phyloP scores from a whole-genome alignment of 1,139 yeast species.

The Blastobotrys capitulatus region DNA sequence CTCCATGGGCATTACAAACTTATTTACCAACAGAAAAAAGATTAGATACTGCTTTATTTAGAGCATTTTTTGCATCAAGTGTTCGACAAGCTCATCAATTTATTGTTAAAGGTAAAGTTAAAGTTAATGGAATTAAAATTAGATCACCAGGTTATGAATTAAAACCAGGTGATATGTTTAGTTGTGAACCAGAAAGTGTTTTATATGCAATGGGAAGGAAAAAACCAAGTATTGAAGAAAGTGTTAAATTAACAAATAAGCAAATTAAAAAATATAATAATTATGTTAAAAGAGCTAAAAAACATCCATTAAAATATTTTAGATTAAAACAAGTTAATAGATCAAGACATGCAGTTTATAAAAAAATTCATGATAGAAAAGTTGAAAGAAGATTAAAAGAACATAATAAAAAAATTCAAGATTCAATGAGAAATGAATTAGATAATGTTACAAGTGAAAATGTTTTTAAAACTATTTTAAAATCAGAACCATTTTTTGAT shows the following conservation, averaged over 20 bases:
- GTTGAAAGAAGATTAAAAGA: conserved; percentile 13
- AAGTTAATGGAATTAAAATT: conserved; percentile 73
- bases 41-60: conserved; percentile 81
- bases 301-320: conserved; percentile 57
- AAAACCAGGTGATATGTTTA: conserved; percentile 79
- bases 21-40: conserved; percentile 84
- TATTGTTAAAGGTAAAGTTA: conserved; percentile 74
- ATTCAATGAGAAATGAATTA: conserved; percentile 32
- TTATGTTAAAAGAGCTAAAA: conserved; percentile 54
- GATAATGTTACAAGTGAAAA: conserved; percentile 31
- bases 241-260: conserved; percentile 60
- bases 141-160: conserved; percentile 77
- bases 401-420: conserved; percentile 31
- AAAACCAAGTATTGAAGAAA: conserved; percentile 68
- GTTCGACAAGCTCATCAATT: conserved; percentile 92
- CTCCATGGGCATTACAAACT: conserved; percentile 82
- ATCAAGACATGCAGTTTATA: conserved; percentile 35
- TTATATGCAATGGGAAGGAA: conserved; percentile 76
- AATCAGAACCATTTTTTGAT: conserved; percentile 35
- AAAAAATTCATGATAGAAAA: conserved; percentile 15
- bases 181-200: conserved; percentile 82
- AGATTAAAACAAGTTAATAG: conserved; percentile 40
- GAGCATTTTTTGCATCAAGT: conserved; percentile 91
- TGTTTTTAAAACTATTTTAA: conserved; percentile 39
- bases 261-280: conserved; percentile 75